These are phyloP conservation scores for Fusarium decemcellulare DNA, from an alignment of 2,329 filamentous ascomycete species.

Conservation along the genomic window DNA sequence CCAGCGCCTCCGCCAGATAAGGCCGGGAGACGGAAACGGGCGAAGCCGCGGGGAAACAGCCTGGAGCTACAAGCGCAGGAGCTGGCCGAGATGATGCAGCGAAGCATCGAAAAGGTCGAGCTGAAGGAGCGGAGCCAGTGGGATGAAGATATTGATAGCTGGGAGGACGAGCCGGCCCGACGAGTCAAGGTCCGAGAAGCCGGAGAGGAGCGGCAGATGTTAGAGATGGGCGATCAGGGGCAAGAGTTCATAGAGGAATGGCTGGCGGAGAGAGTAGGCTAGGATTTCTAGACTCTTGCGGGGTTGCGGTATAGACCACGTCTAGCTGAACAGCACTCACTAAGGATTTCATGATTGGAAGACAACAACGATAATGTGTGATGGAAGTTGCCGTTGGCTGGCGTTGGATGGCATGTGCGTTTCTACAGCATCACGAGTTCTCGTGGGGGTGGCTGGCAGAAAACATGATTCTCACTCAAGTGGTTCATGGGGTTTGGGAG, in stretches of 20 bases:
- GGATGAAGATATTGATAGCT: slow-evolving; percentile 56
- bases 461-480: not conserved
- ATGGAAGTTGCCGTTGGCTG: not conserved
- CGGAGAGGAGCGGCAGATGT: slow-evolving; percentile 47
- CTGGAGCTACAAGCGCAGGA: slow-evolving; percentile 63
- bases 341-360: no score
- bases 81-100: slow-evolving; percentile 63
- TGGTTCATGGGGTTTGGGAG: not conserved
- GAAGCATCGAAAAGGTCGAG: slow-evolving; percentile 63
- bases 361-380: no score
- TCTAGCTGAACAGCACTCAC: no score
- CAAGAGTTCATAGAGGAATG: slow-evolving; percentile 48
- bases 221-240: slow-evolving; percentile 48
- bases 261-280: slow-evolving; percentile 44
- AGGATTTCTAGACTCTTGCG: not conserved
- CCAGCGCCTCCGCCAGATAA: slow-evolving; percentile 33
- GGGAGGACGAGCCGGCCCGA: slow-evolving; percentile 51
- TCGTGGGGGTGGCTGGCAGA: slow-evolving; percentile 13
- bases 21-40: slow-evolving; percentile 34
- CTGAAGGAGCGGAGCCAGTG: slow-evolving; percentile 57
- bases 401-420: not conserved
- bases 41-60: slow-evolving; percentile 54
- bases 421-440: slow-evolving; percentile 1
- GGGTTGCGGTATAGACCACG: not conserved
- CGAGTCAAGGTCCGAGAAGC: slow-evolving; percentile 57